These are phyloP conservation scores for Auriscalpium vulgare DNA, from an alignment of 768 basidiomycete species.

Conservation along the genomic window DNA sequence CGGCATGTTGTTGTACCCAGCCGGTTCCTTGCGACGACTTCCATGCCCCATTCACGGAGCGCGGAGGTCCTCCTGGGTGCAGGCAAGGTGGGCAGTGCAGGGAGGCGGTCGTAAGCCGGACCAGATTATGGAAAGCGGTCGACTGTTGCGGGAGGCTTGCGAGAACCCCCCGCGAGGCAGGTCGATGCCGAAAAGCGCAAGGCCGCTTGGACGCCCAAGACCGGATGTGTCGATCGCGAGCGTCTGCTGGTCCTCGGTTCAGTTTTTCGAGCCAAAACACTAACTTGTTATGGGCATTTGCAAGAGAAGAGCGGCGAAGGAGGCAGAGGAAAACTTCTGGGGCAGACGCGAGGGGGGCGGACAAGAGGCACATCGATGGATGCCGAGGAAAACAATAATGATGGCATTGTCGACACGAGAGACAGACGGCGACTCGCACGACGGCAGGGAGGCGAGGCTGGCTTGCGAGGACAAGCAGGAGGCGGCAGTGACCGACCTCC, in stretches of 20 bases:
- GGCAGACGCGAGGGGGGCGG: not conserved
- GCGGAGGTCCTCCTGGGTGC: not conserved
- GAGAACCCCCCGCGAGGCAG: no score
- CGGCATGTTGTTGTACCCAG: not conserved
- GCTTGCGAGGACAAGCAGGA: not conserved
- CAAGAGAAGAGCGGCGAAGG: not conserved
- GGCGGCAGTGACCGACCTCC: no score
- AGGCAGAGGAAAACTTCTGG: not conserved
- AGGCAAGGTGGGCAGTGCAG: not conserved
- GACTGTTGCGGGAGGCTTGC: not conserved
- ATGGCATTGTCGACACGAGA: no score
- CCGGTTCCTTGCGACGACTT: slow-evolving; percentile 6
- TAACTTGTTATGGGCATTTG: not conserved
- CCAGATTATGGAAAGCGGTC: not conserved
- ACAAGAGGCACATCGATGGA: not conserved
- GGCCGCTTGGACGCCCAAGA: not conserved
- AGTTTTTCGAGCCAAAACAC: not conserved
- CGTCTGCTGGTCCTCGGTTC: not conserved
- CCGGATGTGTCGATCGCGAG: not conserved
- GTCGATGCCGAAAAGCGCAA: not conserved
- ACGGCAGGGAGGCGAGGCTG: not conserved
- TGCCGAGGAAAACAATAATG: not conserved
- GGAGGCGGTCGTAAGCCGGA: not conserved
- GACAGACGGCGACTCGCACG: not conserved
- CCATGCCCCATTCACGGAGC: not conserved